Percentiles rank a stretch among this genome's conserved stretches.
Evolutionary conservation across 1,139 yeast species (phyloP).

Genomic region (Yamadazyma oceani): DNA sequence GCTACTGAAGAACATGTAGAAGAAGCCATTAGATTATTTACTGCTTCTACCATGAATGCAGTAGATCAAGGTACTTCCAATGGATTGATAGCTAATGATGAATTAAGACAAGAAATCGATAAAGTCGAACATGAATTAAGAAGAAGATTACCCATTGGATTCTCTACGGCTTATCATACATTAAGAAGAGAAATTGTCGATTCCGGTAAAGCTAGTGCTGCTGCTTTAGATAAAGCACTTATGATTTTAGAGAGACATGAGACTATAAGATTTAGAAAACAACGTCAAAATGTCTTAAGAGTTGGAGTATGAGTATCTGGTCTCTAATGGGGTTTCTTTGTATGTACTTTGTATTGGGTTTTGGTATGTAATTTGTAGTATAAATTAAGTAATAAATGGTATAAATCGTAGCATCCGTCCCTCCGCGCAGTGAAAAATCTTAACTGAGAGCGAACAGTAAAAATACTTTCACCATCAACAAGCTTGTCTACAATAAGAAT

Average conservation of each 20-base stretch:
- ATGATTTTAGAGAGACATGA: conserved; percentile 83
- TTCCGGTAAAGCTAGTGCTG: conserved; percentile 61
- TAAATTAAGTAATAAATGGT: not conserved
- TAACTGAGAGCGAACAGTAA: too few relatives aligned
- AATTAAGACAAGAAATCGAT: conserved; percentile 67
- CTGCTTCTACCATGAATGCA: conserved; percentile 98
- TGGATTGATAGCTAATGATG: conserved; percentile 46
- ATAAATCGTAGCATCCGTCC: not conserved
- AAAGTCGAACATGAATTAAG: conserved; percentile 82
- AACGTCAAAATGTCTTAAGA: conserved; percentile 82
- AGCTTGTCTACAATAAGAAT: not conserved
- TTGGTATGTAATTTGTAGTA: not conserved
- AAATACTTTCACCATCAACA: not conserved
- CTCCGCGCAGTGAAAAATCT: too few relatives aligned
- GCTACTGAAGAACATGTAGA: conserved; percentile 91
- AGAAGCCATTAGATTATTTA: conserved; percentile 91
- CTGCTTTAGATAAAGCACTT: conserved; percentile 82
- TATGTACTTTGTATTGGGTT: conserved; percentile 1
- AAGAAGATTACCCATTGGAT: conserved; percentile 92
- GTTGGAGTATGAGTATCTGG: conserved; percentile 54
- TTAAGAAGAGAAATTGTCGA: conserved; percentile 82
- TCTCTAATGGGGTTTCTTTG: not conserved
- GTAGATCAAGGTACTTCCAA: conserved; percentile 75
- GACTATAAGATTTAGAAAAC: conserved; percentile 82
- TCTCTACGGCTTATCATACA: conserved; percentile 90